Evolutionary conservation across 164 flowering plant genomes (phyloP).

Genomic region (Vitis riparia): DNA sequence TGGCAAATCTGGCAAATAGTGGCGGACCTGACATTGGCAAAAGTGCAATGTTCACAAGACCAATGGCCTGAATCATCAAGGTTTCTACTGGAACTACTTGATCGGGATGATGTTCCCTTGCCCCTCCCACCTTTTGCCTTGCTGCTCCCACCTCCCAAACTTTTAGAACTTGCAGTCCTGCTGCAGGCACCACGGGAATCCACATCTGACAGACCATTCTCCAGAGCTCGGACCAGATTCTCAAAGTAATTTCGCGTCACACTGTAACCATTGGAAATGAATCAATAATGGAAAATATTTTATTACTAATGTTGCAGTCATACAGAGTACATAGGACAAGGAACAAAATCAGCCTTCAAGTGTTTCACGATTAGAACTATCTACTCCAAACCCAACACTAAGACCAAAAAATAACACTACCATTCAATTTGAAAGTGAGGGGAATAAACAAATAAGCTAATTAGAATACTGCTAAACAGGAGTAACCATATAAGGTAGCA

Average conservation of each 20-base stretch:
- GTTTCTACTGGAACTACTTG: conserved; percentile 41
- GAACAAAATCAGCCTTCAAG: too few relatives aligned
- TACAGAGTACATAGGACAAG: too few relatives aligned
- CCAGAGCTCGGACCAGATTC: conserved; percentile 44
- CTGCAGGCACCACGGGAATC: conserved; percentile 62
- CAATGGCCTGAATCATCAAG: conserved; percentile 56
- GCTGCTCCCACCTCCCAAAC: conserved; percentile 42
- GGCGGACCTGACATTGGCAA: conserved; percentile 49
- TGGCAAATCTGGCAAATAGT: conserved; percentile 67
- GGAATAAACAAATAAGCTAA: too few relatives aligned
- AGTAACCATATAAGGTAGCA: too few relatives aligned
- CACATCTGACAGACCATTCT: conserved; percentile 68
- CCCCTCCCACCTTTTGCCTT: conserved; percentile 58
- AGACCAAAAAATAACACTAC: too few relatives aligned
- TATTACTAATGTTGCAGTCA: too few relatives aligned
- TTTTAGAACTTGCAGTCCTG: conserved; percentile 47
- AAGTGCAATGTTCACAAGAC: conserved; percentile 86
- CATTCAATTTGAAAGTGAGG: too few relatives aligned
- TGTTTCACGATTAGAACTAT: too few relatives aligned
- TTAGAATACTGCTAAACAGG: too few relatives aligned
- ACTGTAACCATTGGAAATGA: conserved; percentile 13
- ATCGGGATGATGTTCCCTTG: conserved; percentile 50
- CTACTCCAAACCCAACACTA: too few relatives aligned
- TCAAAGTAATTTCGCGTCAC: conserved; percentile 49
- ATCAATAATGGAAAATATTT: background rate